Base-by-base conservation (phyloP, 163 green algal species). In the Coccomyxa subellipsoidea region DNA sequence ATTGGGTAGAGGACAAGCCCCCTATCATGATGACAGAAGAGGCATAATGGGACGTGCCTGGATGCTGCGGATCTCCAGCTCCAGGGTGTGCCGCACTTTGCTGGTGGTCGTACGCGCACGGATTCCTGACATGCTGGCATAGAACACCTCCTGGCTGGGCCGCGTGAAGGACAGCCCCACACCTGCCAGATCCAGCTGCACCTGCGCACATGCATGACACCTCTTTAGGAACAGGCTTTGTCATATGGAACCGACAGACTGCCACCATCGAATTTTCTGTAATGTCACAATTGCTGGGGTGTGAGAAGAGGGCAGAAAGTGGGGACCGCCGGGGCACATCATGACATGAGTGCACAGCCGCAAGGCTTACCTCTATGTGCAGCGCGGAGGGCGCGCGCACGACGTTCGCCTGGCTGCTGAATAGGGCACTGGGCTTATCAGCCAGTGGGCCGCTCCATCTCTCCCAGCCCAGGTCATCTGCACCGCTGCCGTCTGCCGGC, bases 151-250 rank as follows among this genome's bases (percentile, higher is more conserved):
- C 6, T 84, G 39, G 4, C 53, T 77, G 31, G 85, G 47, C 3
- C 75, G 84, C 25, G 95, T 92, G 37, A 95, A 37, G 8, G 92
- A 96, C 21, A 95, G 29, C 0, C 92, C 90, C 25, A 93, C 71
- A 18, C 86, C 91, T 0, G 85, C 81, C 35, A 96, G 77, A 31
- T 85, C 39, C 21, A 91, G 69, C 38, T 73, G 81, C 31, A 95
- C 70, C 40, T 93, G 76, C 82, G 73, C 27, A 47, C 38, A 82
- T 32, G 10, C 25, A 81, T 32, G 54, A 54, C 7, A 35, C 3
- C 31, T 79, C 7, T 47, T 38, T 38, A 70, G n/a, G 29, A 37
- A 29, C n/a, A n/a, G n/a, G n/a, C n/a, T n/a, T n/a, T n/a, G n/a
- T n/a, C n/a, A n/a, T n/a, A n/a, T n/a, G n/a, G n/a, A n/a, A n/a